Evolutionary conservation across 192 early-diverging fungal genomes (phyloP).

Genomic region (Chytriomyces confervae): DNA sequence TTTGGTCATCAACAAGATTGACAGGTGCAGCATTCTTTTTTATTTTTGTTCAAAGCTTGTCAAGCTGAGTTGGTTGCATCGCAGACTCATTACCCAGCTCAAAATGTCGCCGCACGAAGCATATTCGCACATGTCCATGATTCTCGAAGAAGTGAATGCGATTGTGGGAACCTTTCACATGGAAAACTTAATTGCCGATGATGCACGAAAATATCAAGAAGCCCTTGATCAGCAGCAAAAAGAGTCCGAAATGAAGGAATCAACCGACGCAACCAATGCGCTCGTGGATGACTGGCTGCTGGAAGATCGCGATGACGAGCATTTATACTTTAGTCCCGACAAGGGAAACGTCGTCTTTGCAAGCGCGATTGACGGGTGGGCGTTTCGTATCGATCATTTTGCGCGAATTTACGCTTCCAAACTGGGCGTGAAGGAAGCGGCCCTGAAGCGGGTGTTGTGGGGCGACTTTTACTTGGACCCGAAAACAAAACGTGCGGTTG

Average conservation of each 20-base stretch:
- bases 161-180: conserved; percentile 93
- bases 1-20: conserved; percentile 98
- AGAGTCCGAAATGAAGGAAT: conserved; percentile 2
- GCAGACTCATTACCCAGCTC: conserved; percentile 82
- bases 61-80: not conserved
- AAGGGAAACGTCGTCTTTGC: conserved; percentile 97
- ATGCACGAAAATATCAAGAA: conserved; percentile 67
- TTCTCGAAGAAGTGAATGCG: conserved; percentile 96
- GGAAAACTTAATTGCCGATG: conserved; percentile 82
- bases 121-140: conserved; percentile 88
- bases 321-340: conserved; percentile 95
- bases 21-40: conserved; percentile 54
- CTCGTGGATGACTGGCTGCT: conserved; percentile 77
- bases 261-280: conserved; percentile 42
- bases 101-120: conserved; percentile 92
- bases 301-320: conserved; percentile 90
- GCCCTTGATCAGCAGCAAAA: conserved; percentile 21
- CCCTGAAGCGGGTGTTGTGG: conserved; percentile 88
- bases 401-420: conserved; percentile 88
- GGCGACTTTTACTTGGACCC: conserved; percentile 97
- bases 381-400: conserved; percentile 94
- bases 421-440: conserved; percentile 78
- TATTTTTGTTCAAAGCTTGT: not conserved
- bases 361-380: conserved; percentile 97
- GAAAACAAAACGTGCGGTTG: conserved; percentile 89